Conservation (phyloP, 805 yeast genomes). For the Wickerhamiella galacta region DNA sequence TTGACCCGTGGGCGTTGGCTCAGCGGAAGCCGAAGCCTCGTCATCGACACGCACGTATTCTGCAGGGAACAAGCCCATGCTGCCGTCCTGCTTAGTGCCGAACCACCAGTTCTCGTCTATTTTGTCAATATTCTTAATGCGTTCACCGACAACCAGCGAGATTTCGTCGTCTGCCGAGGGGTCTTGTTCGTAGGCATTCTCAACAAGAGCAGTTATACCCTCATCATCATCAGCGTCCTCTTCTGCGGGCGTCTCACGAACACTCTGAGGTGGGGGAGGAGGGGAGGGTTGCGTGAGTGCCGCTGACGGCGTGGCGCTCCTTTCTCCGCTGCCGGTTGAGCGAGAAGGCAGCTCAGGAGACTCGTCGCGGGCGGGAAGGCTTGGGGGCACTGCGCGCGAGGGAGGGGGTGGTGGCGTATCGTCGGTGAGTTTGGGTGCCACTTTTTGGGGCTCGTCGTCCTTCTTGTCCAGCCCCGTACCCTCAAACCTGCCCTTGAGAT, state of each 20-base stretch:
- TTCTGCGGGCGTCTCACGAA: constrained; percentile 10
- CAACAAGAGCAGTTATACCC: constrained; percentile 47
- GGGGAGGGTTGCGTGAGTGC: constrained; percentile 12
- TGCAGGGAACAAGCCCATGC: constrained; percentile 77
- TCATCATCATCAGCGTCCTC: constrained; percentile 7
- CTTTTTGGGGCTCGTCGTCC: constrained; percentile 8
- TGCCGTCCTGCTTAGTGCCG: constrained; percentile 61
- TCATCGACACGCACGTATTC: constrained; percentile 45
- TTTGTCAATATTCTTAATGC: constrained; percentile 46
- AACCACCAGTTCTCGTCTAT: constrained; percentile 82
- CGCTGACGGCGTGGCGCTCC: too few relatives aligned
- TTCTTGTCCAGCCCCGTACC: constrained; percentile 10
- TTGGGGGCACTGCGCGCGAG: constrained; percentile 17
- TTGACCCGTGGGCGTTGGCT: constrained; percentile 6
- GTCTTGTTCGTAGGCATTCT: constrained; percentile 46
- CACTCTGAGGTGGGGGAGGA: constrained; percentile 8
- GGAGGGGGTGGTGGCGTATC: constrained; percentile 13
- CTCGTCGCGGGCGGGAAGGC: constrained; percentile 8
- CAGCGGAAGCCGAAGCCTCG: constrained; percentile 10
- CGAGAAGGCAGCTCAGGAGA: constrained; percentile 14
- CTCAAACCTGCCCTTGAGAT: constrained; percentile 8
- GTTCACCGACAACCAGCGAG: constrained; percentile 47
- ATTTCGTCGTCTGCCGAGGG: constrained; percentile 68
- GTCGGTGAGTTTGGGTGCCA: constrained; percentile 15
- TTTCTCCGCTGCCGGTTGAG: too few relatives aligned